A percentile compares a stretch with the other conserved stretches of the same genome.
phyloP scores from a whole-genome alignment of 768 basidiomycete species.

The Tylopilus cervinicoccineus region DNA sequence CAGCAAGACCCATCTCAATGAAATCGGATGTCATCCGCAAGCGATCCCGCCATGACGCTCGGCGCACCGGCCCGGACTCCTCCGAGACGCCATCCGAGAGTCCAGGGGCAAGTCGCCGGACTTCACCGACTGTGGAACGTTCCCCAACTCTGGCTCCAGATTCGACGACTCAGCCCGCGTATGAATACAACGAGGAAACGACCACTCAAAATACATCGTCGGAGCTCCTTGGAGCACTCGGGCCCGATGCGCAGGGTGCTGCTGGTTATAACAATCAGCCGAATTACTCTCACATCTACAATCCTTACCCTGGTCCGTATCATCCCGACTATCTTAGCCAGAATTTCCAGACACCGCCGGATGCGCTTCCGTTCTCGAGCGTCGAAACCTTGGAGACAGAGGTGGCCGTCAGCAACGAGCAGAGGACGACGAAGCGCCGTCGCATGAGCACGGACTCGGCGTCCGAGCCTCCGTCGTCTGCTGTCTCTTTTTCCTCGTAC shows the following conservation, averaged over 20 bases:
- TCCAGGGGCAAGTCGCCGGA: conserved; percentile 68
- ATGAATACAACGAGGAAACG: conserved; percentile 48
- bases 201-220: conserved; percentile 40
- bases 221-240: conserved; percentile 49
- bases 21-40: conserved; percentile 89
- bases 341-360: conserved; percentile 40
- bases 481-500: conserved; percentile 60
- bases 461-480: conserved; percentile 54
- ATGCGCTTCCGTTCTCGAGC: conserved; percentile 52
- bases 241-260: conserved; percentile 26
- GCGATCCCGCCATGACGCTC: conserved; percentile 77
- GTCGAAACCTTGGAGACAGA: conserved; percentile 48
- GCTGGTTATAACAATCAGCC: conserved; percentile 25
- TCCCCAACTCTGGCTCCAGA: conserved; percentile 71
- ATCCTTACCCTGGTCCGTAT: conserved; percentile 66
- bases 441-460: conserved; percentile 62
- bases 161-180: conserved; percentile 56
- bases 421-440: conserved; percentile 59
- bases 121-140: conserved; percentile 57
- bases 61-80: conserved; percentile 47
- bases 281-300: conserved; percentile 35
- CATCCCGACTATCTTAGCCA: conserved; percentile 68
- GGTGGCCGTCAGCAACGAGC: conserved; percentile 16
- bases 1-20: conserved; percentile 85
- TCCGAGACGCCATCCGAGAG: conserved; percentile 74